Conservation (phyloP, 75 land plant species). For the Selaginella moellendorffii region DNA sequence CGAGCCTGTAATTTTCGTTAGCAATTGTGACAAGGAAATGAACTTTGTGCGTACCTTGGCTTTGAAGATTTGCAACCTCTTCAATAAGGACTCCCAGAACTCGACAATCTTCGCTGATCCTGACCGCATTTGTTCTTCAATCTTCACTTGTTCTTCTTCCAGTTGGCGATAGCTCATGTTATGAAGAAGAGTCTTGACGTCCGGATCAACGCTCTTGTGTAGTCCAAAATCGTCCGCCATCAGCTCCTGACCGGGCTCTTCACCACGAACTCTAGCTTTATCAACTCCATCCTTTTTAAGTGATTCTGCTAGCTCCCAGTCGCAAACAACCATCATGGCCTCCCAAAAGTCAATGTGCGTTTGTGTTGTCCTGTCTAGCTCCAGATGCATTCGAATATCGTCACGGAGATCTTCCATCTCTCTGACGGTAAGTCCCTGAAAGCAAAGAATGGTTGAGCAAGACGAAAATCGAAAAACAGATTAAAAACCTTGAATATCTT, state of each 20-base stretch:
- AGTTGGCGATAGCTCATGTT: slow-evolving; percentile 52
- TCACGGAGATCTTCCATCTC: slow-evolving; percentile 95
- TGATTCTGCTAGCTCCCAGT: slow-evolving; percentile 88
- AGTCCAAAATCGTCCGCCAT: slow-evolving; percentile 90
- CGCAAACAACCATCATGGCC: slow-evolving; percentile 87
- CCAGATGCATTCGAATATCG: slow-evolving; percentile 91
- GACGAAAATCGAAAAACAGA: too few relatives aligned
- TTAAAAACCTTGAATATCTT: slow-evolving; percentile 90
- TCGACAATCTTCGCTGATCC: slow-evolving; percentile 93
- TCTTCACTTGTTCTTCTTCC: slow-evolving; percentile 36
- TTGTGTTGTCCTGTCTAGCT: slow-evolving; percentile 70
- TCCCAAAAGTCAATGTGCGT: slow-evolving; percentile 90
- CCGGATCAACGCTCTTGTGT: slow-evolving; percentile 80
- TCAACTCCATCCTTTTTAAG: slow-evolving; percentile 85
- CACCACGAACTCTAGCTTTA: slow-evolving; percentile 93
- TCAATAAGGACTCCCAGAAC: slow-evolving; percentile 91
- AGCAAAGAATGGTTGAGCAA: not conserved
- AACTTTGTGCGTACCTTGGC: slow-evolving; percentile 86
- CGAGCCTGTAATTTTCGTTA: slow-evolving; percentile 80
- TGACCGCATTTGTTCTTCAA: slow-evolving; percentile 75
- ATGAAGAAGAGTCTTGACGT: slow-evolving; percentile 62
- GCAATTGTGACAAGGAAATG: too few relatives aligned
- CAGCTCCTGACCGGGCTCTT: slow-evolving; percentile 80
- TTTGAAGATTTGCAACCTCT: slow-evolving; percentile 82
- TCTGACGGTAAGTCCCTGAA: slow-evolving; percentile 90